Percentiles rank a stretch among this genome's conserved stretches.
Conservation (phyloP, 345 rosid genomes). For the Limnanthes douglasii region DNA sequence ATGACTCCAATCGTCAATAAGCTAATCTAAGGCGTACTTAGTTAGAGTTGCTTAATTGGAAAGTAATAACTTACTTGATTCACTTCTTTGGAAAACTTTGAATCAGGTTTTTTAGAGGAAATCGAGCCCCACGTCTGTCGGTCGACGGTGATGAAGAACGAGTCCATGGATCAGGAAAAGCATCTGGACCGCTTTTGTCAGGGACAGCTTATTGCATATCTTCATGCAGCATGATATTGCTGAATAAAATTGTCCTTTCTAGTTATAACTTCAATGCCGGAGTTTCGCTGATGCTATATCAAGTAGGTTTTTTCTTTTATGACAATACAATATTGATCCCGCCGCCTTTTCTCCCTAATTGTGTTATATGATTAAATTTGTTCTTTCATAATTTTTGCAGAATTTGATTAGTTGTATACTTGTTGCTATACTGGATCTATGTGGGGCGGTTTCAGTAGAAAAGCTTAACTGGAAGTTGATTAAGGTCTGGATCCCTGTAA, state of each 20-base stretch:
- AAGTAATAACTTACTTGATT: background rate
- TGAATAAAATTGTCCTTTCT: constrained; percentile 76
- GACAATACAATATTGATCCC: no score
- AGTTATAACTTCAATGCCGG: constrained; percentile 65
- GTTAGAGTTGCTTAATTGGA: background rate
- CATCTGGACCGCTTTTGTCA: constrained; percentile 57
- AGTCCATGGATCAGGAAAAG: constrained; percentile 28
- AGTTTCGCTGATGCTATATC: constrained; percentile 78
- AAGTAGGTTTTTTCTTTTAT: no score
- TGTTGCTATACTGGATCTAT: constrained; percentile 35
- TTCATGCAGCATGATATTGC: constrained; percentile 82
- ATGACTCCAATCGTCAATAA: no score
- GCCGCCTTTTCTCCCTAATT: background rate
- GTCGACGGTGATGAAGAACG: constrained; percentile 22
- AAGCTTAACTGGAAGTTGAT: constrained; percentile 76
- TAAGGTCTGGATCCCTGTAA: constrained; percentile 84
- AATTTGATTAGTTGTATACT: constrained; percentile 60
- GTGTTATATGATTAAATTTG: constrained; percentile 4
- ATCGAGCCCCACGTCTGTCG: constrained; percentile 14
- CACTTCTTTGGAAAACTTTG: background rate
- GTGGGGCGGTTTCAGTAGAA: constrained; percentile 51
- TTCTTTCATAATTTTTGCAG: constrained; percentile 27
- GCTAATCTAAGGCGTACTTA: constrained; percentile 4
- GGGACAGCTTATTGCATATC: constrained; percentile 88
- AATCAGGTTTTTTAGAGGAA: constrained; percentile 47